phyloP scores from a whole-genome alignment of 2,329 filamentous ascomycete genomes.

The Raffaelea arxii region DNA sequence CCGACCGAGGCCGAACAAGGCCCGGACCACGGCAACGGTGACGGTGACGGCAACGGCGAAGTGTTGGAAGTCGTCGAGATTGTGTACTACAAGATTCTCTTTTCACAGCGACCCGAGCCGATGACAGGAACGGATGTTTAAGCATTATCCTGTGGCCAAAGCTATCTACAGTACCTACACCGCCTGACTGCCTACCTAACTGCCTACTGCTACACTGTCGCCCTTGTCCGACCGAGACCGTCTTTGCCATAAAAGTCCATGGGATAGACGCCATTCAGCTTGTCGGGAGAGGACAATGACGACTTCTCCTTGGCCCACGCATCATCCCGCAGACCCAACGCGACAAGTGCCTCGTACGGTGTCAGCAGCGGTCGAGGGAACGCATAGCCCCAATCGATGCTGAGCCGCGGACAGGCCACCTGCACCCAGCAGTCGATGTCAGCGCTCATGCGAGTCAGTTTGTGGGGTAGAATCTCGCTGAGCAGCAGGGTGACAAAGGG shows the following conservation, averaged over 20 bases:
- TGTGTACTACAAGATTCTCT: constrained; percentile 77
- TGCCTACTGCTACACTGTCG: no score
- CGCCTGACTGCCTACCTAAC: no score
- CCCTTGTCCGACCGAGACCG: constrained; percentile 71
- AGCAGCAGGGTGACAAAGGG: constrained; percentile 79
- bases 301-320: constrained; percentile 41
- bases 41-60: constrained; percentile 20
- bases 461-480: constrained; percentile 93
- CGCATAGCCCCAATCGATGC: constrained; percentile 98
- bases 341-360: constrained; percentile 88
- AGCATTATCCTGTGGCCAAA: no score
- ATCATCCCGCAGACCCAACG: constrained; percentile 68
- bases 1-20: no score
- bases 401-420: constrained; percentile 90
- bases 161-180: not conserved
- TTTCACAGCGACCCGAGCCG: constrained; percentile 76
- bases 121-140: no score
- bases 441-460: constrained; percentile 73
- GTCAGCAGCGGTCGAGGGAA: constrained; percentile 83
- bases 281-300: no score
- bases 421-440: constrained; percentile 98
- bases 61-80: constrained; percentile 80
- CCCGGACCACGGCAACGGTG: constrained; percentile 17
- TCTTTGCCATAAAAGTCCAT: constrained; percentile 98
- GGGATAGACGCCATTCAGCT: constrained; percentile 53